These are phyloP conservation scores for Paraconiothyrium brasiliense DNA, from an alignment of 2,329 filamentous ascomycete genomes.

Conservation along the genomic window DNA sequence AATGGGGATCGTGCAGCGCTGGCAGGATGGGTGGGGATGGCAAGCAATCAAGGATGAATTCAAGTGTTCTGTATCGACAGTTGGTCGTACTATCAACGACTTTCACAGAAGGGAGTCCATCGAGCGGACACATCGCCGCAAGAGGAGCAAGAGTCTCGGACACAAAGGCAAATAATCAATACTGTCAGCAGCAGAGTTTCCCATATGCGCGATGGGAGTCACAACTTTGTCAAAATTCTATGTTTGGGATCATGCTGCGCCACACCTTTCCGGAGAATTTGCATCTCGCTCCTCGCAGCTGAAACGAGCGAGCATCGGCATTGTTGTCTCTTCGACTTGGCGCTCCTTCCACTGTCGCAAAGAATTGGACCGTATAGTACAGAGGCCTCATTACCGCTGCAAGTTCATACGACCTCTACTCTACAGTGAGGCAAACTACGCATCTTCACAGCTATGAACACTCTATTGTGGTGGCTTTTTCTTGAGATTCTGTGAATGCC, in stretches of 20 bases:
- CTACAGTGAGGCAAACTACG: neutral
- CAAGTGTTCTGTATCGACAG: neutral
- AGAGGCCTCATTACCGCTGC: neutral
- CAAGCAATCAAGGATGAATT: neutral
- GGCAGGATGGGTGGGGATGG: too few relatives aligned
- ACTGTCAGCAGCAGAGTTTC: neutral
- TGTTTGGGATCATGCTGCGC: neutral
- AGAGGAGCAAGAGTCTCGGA: neutral
- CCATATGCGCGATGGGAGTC: neutral
- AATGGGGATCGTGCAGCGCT: neutral
- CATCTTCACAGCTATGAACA: neutral
- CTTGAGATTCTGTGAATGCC: neutral
- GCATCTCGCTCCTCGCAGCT: neutral
- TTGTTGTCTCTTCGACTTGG: neutral
- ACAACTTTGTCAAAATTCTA: neutral
- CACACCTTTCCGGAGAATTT: neutral
- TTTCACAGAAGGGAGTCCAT: neutral
- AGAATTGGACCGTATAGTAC: neutral
- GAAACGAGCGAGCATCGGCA: neutral
- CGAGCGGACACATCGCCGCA: neutral
- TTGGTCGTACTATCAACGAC: neutral
- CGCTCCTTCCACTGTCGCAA: neutral
- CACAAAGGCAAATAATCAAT: neutral
- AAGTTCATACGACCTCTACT: neutral
- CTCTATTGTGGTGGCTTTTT: neutral